Conservation (phyloP, 371 early-diverging fungal species). For the Actinomortierella ambigua region DNA sequence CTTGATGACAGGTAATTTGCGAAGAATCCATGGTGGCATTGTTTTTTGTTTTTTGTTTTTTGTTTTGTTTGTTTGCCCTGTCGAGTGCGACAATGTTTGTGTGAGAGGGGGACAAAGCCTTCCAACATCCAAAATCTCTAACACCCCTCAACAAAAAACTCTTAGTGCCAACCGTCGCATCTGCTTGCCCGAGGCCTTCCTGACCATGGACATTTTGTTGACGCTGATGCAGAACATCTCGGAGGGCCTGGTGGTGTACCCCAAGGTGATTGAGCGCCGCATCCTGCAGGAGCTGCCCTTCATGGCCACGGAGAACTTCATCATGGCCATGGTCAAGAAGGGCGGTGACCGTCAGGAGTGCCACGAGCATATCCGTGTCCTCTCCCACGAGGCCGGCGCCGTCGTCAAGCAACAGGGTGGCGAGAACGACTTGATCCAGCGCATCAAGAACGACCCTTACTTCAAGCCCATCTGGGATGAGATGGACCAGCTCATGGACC, state of each 20-base stretch:
- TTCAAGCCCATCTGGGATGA: conserved; percentile 86
- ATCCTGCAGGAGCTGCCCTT: conserved; percentile 96
- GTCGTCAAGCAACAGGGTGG: conserved; percentile 93
- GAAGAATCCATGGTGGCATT: too few relatives aligned
- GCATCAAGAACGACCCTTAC: conserved; percentile 83
- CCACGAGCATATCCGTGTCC: conserved; percentile 96
- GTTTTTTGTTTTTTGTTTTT: background rate
- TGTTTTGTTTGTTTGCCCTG: conserved; percentile 11
- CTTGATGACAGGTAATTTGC: conserved; percentile 83
- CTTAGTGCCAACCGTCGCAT: conserved; percentile 93
- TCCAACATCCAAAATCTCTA: background rate
- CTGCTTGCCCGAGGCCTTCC: conserved; percentile 95
- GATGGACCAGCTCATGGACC: conserved; percentile 84
- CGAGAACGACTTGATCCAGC: conserved; percentile 94
- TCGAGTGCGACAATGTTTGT: background rate
- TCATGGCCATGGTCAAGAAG: conserved; percentile 98
- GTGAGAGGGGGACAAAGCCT: background rate
- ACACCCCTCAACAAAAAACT: background rate
- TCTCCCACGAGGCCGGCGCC: conserved; percentile 91
- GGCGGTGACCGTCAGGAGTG: conserved; percentile 97
- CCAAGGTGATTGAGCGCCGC: conserved; percentile 90
- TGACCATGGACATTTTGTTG: conserved; percentile 95
- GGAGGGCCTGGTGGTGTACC: conserved; percentile 96
- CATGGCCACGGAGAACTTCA: conserved; percentile 99
- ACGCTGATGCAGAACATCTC: conserved; percentile 94